phyloP scores from a whole-genome alignment of 768 basidiomycete species.

The Tylopilus vinaceipallidus region DNA sequence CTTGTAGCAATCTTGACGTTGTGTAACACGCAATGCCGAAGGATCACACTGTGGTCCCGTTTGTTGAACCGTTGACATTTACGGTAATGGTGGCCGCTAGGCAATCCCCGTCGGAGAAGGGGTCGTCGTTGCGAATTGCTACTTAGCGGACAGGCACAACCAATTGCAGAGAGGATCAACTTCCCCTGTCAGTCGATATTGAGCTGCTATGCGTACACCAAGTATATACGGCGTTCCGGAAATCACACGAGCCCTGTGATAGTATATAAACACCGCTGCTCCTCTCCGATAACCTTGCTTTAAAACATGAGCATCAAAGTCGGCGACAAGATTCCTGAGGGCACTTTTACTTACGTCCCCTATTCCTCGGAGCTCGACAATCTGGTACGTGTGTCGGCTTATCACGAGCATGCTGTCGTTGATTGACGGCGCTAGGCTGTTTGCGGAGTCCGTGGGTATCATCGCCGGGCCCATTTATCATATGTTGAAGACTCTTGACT shows the following conservation, averaged over 20 bases:
- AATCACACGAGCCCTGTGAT: too few relatives aligned
- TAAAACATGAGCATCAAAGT: slow-evolving; percentile 39
- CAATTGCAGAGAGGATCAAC: too few relatives aligned
- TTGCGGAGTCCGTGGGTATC: slow-evolving; percentile 64
- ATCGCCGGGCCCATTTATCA: neutral
- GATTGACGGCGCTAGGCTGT: slow-evolving; percentile 39
- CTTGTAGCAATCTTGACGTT: too few relatives aligned
- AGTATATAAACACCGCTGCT: neutral
- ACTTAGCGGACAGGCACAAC: too few relatives aligned
- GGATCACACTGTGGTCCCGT: too few relatives aligned
- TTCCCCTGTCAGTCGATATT: neutral
- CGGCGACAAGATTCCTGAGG: slow-evolving; percentile 50
- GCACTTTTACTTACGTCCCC: slow-evolving; percentile 51
- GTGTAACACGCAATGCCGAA: too few relatives aligned
- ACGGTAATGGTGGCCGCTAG: too few relatives aligned
- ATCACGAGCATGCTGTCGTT: slow-evolving; percentile 4
- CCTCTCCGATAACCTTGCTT: neutral
- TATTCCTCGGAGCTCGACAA: slow-evolving; percentile 63
- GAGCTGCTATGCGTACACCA: too few relatives aligned
- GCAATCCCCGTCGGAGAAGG: too few relatives aligned
- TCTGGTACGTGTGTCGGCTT: slow-evolving; percentile 33
- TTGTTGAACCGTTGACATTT: too few relatives aligned
- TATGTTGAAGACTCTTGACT: neutral
- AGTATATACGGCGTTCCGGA: too few relatives aligned
- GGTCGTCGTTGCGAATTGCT: too few relatives aligned